Conservation (phyloP, 768 basidiomycete genomes). For the Austroboletus eburneus region DNA sequence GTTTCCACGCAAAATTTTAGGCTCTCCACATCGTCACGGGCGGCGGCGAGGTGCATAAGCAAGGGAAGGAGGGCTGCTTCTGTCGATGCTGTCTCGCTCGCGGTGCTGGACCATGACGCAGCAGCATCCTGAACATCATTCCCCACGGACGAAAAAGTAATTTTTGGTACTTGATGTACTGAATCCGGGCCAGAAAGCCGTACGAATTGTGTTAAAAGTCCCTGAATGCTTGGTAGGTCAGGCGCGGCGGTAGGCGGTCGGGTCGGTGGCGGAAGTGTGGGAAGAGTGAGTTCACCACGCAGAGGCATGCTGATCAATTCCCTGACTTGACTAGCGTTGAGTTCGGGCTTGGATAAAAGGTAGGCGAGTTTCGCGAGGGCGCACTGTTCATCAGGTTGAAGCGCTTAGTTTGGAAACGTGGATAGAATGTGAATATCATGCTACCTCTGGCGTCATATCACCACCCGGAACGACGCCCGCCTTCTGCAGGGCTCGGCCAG, state of each 20-base stretch:
- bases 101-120: constrained; percentile 78
- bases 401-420: not conserved
- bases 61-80: constrained; percentile 72
- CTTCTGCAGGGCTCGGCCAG: constrained; percentile 63
- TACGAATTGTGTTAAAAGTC: constrained; percentile 63
- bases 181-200: constrained; percentile 52
- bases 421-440: not conserved
- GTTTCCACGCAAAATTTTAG: constrained; percentile 54
- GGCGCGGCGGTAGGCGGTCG: constrained; percentile 38
- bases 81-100: constrained; percentile 64
- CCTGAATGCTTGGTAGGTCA: constrained; percentile 58
- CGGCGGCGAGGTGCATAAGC: constrained; percentile 74
- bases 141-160: constrained; percentile 32
- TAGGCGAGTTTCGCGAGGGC: constrained; percentile 89
- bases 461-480: constrained; percentile 80
- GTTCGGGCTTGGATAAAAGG: constrained; percentile 80
- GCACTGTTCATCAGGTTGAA: constrained; percentile 46
- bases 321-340: constrained; percentile 64
- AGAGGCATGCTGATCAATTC: constrained; percentile 72
- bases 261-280: constrained; percentile 40
- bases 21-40: constrained; percentile 61
- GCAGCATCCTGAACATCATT: constrained; percentile 40
- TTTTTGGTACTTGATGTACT: constrained; percentile 33
- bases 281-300: constrained; percentile 81
- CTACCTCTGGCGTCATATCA: constrained; percentile 95